Evolutionary conservation across 768 basidiomycete species (phyloP).

Genomic region (Mycena latifolia): DNA sequence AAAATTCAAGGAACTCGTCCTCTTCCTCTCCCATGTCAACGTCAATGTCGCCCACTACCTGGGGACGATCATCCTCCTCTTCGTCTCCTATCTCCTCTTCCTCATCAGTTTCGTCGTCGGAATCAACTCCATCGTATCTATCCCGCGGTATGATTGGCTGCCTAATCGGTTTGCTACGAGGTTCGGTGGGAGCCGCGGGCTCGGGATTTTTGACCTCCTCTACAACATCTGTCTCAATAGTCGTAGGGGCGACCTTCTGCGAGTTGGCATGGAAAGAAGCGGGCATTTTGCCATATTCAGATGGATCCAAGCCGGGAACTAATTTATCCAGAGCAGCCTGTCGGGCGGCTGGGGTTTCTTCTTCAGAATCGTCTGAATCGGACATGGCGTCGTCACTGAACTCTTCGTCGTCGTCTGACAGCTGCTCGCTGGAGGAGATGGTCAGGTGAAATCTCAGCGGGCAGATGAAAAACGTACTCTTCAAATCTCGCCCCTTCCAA

Average conservation of each 20-base stretch:
- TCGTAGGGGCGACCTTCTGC: constrained; percentile 69
- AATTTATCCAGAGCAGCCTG: constrained; percentile 82
- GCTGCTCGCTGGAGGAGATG: constrained; percentile 58
- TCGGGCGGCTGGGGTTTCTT: constrained; percentile 53
- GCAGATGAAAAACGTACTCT: constrained; percentile 71
- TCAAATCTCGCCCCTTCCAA: constrained; percentile 90
- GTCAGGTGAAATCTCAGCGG: constrained; percentile 11
- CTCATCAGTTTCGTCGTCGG: constrained; percentile 88
- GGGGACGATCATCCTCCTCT: constrained; percentile 85
- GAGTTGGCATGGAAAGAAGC: constrained; percentile 77
- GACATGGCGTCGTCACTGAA: constrained; percentile 63
- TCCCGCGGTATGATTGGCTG: constrained; percentile 86
- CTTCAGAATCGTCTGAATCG: constrained; percentile 58
- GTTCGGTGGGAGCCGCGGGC: constrained; percentile 36
- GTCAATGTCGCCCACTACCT: constrained; percentile 86
- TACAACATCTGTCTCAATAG: constrained; percentile 56
- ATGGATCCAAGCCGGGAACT: constrained; percentile 81
- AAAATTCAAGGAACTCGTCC: constrained; percentile 96
- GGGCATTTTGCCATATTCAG: constrained; percentile 93
- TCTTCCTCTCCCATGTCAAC: constrained; percentile 94
- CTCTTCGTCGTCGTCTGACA: constrained; percentile 70
- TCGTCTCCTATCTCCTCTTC: constrained; percentile 69
- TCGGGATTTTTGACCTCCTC: constrained; percentile 39
- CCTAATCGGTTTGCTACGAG: constrained; percentile 65
- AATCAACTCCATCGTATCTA: constrained; percentile 92